phyloP scores from a whole-genome alignment of 192 early-diverging fungal genomes.

The Linderina pennispora region DNA sequence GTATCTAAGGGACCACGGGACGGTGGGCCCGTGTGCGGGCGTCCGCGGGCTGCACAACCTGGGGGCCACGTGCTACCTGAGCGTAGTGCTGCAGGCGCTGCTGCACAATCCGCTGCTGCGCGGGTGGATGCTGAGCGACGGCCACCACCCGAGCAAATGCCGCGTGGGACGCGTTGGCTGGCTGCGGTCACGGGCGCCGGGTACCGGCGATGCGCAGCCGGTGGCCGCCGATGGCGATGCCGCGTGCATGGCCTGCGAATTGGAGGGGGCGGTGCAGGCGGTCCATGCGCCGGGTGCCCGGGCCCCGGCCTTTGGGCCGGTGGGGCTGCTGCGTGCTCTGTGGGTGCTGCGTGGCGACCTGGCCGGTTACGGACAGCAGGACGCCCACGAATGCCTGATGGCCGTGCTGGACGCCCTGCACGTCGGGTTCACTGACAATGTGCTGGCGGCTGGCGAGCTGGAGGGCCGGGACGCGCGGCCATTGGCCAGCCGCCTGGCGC shows the following conservation, averaged over 20 bases:
- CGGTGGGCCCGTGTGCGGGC: constrained; percentile 43
- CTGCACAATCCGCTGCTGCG: constrained; percentile 88
- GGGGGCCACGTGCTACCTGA: constrained; percentile 96
- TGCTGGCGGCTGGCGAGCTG: not conserved
- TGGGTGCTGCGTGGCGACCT: constrained; percentile 85
- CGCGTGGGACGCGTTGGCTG: constrained; percentile 18
- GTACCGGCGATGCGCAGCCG: not conserved
- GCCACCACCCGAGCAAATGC: constrained; percentile 68
- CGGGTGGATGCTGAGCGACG: constrained; percentile 88
- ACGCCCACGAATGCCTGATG: constrained; percentile 97
- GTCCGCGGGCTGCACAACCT: constrained; percentile 88
- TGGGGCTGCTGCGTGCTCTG: constrained; percentile 76
- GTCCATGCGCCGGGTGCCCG: constrained; percentile 66
- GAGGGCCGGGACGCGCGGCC: not conserved
- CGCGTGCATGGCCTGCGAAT: constrained; percentile 89
- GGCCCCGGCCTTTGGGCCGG: constrained; percentile 76
- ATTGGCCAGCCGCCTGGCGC: constrained; percentile 2
- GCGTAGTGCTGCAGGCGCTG: constrained; percentile 86
- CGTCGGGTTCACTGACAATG: constrained; percentile 50
- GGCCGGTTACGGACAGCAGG: constrained; percentile 92
- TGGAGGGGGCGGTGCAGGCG: constrained; percentile 75
- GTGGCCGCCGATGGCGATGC: not conserved
- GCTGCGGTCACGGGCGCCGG: constrained; percentile 4
- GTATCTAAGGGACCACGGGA: constrained; percentile 37
- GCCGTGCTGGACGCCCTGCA: constrained; percentile 85